Evolutionary conservation across 208 protist genomes (phyloP), one percentile per base, ranked within the genome.

Genomic region (Leishmania aethiopica): DNA sequence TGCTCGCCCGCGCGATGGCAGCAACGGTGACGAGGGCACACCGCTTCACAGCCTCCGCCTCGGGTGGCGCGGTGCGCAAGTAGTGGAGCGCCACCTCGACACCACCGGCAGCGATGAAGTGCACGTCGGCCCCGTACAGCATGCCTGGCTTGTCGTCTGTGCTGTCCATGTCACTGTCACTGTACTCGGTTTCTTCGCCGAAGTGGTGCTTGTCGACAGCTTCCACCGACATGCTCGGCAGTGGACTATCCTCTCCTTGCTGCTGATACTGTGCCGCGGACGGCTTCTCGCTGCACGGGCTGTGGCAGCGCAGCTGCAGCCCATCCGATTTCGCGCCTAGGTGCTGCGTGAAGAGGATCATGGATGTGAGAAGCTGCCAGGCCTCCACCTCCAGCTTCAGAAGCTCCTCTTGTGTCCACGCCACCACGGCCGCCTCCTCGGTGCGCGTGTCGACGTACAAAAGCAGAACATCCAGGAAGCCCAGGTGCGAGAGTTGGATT

Each of bases 381-480:
- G 88, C 86, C 67, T 97, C 92, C 49, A 82, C 77, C 80, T 97
- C 91, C 42, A 97, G 84, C 64, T 84, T 74, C 66, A 94, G 64
- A 53, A 94, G 83, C 59, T 95, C 94, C 79, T 95, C 94, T 13
- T 87, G 83, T 60, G 91, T 94, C 90, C 90, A 95, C 4, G 87
- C 81, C 60, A 94, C 79, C 22, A 95, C 92, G 42, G 86, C 80
- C 7, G 88, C 57, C 75, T 90, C 73, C 22, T 78, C 82, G 69
- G 92, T 94, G 57, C 77, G 62, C n/a, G 87, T 81, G 80, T 95
- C 91, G 42, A 93, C 85, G 81, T 97, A 95, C 62, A 92, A 45
- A 4, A 97, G 82, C 75, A 97, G 64, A 11, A 92, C 91, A 79
- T 95, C 88, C 10, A 95, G 69, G 64, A 92, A 93, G 53, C 94